Base-by-base conservation (phyloP, 371 early-diverging fungal species). In the Apophysomyces ossiformis region DNA sequence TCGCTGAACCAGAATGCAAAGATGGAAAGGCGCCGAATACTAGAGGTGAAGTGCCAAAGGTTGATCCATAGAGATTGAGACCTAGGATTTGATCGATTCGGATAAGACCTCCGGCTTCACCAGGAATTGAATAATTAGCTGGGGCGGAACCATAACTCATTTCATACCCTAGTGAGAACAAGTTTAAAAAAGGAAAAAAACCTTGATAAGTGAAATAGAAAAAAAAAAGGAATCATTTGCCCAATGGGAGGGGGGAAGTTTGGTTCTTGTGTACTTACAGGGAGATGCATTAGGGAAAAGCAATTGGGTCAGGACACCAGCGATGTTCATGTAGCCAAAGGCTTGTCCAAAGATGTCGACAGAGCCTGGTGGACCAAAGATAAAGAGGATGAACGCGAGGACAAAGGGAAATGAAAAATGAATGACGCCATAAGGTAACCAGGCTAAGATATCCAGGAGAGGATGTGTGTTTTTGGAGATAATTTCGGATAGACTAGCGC, bases 21-120 rank as follows among this genome's bases (percentile, higher is more conserved):
- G 90, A 89, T 35, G 92, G 92, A 69, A 90, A 88, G 3, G 92
- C 91, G 7, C 92, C 92, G 78, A 90, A 92, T 46, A 91, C 91
- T 36, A 89, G 61, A n/a, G 92, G 91, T 2, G 90, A 90, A n/a
- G 76, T 81, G 3, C 86, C 84, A 78, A 92, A 92, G 9, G 88
- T 83, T 8, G 78, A 79, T 9, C 82, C 83, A 79, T 90, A 92
- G 57, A 89, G 72, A 58, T 84, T 80, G 7, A 87, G 76, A 16
- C 87, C 87, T 12, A 92, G 77, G 44, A 92, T 83, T 37, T 84
- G 71, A 64, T 92, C 92, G 43, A 92, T 89, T 37, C 90, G 86
- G 7, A 84, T 79, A 37, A 91, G 74, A 44, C 92, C 91, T 8
- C 86, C 91, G 0, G 92, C 88, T 64, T 89, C 85, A 37, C 92